Evolutionary conservation across 140 eudicot species (phyloP), one percentile per base, ranked within the genome.

Genomic region (Cichorium intybus): DNA sequence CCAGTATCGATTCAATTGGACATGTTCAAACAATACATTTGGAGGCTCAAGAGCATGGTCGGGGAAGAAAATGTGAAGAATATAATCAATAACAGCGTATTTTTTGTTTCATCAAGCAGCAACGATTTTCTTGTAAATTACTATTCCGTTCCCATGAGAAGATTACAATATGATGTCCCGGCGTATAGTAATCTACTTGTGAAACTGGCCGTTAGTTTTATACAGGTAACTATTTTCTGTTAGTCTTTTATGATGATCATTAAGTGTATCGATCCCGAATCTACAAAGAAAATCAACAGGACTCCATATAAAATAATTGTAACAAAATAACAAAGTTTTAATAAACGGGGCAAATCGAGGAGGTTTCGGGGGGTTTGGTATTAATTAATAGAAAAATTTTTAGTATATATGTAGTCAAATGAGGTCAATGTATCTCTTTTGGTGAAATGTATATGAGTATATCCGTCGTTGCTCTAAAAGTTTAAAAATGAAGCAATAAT

Each of bases 71-170:
- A 23, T 21, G 49, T 90, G 28, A 26, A 53, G 6, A 16, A 56
- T 71, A 83, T 76, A 24, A 47, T 81, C 33, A 16, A 21, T 17
- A 83, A 85, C 60, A 49, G 78, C 29, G 17, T 89, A 8, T 63
- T 55, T 64, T 11, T 83, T 7, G 48, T 89, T 37, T 76, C 84
- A 3, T 66, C 88, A 21, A 86, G 88, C 62, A 85, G 80, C 16
- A 74, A 89, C 24, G 97, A 89, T 68, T 53, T 89, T n/a, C 86
- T 85, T 28, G 77, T 77, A 41, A 88, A 81, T 34, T 89, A 85
- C 50, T 84, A 56, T 66, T 8, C 31, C 51, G 58, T 48, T 3
- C 79, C 80, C 10, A 8, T 78, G 20, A 68, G 81, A 37, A 59
- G 69, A 26, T 24, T n/a, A 18, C 58, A 53, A 14, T 85, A 82